These are phyloP conservation scores for Lathyrus sativus DNA, from an alignment of 306 rosid genomes.

Conservation along the genomic window DNA sequence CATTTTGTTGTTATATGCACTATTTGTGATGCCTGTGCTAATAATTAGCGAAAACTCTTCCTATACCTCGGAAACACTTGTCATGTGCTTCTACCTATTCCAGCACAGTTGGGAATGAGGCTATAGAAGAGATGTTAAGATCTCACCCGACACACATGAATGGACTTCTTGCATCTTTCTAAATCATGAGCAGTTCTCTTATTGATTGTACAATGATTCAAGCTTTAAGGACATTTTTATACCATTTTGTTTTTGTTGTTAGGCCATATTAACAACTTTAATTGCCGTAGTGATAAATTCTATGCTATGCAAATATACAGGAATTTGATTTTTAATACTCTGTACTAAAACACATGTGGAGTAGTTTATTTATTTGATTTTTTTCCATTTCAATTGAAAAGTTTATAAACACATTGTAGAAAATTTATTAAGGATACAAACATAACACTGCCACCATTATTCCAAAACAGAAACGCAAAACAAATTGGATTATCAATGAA, in stretches of 20 bases:
- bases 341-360: no score
- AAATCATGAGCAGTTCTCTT: constrained; percentile 20
- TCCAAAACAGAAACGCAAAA: no score
- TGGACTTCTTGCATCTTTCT: neutral
- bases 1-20: neutral
- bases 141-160: neutral
- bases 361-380: no score
- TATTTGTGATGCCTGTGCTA: neutral
- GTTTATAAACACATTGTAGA: no score
- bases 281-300: no score
- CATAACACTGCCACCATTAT: no score
- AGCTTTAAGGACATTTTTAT: constrained; percentile 23
- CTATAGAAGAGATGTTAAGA: neutral
- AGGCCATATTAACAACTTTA: no score
- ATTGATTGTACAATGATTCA: constrained; percentile 5
- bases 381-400: no score
- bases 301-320: no score
- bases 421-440: no score
- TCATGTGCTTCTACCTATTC: constrained; percentile 10
- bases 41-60: constrained; percentile 7
- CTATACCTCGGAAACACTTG: neutral
- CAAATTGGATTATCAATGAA: no score
- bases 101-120: neutral
- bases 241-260: neutral
- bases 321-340: no score